Evolutionary conservation across 2,329 filamentous ascomycete species (phyloP).

Genomic region (Venturia asperata): DNA sequence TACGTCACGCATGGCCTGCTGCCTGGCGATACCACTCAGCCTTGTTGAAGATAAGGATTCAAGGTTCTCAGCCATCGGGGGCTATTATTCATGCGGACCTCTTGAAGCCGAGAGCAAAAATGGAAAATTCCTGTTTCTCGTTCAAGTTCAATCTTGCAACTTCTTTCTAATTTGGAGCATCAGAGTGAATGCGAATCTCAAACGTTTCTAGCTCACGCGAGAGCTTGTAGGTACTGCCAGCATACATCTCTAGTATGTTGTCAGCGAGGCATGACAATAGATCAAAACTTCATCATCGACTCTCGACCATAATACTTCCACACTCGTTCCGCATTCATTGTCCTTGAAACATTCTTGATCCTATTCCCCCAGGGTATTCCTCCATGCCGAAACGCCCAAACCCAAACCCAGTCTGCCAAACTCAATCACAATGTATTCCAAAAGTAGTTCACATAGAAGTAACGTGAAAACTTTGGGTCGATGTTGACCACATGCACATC

Average conservation of each 20-base stretch:
- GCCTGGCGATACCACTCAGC: background rate
- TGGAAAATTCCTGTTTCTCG: background rate
- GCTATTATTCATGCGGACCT: background rate
- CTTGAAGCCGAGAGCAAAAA: background rate
- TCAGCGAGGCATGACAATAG: background rate
- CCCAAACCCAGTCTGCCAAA: background rate
- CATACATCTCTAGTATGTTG: background rate
- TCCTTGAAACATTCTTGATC: constrained; percentile 22
- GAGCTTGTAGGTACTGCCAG: too few species aligned
- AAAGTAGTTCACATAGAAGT: constrained; percentile 93
- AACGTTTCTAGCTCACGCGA: too few species aligned
- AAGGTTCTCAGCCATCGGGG: background rate
- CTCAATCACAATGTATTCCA: constrained; percentile 68
- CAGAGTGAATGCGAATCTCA: too few species aligned
- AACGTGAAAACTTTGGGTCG: constrained; percentile 82
- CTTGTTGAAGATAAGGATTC: background rate
- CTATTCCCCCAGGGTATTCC: constrained; percentile 23
- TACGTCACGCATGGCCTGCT: constrained; percentile 3
- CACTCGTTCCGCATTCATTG: background rate
- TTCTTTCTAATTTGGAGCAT: too few species aligned
- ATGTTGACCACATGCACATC: constrained; percentile 94
- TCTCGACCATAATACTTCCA: background rate
- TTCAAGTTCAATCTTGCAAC: background rate
- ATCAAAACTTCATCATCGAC: background rate
- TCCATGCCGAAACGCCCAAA: constrained; percentile 27